These are phyloP conservation scores for Pyrenochaeta sp. DNA, from an alignment of 2,329 filamentous ascomycete genomes.

Conservation along the genomic window DNA sequence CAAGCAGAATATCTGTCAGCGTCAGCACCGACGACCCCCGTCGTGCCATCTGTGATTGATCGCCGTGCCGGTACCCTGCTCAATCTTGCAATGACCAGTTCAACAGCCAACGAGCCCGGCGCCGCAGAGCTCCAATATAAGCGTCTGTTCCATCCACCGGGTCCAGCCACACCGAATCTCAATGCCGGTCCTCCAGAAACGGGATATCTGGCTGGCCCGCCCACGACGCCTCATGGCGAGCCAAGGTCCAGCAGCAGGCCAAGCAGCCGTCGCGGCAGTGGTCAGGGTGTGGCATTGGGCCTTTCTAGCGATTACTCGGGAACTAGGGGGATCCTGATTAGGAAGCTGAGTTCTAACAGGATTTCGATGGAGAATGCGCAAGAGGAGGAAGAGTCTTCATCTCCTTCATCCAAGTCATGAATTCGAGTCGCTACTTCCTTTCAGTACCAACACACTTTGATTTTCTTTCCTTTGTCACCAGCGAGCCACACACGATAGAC, in stretches of 20 bases:
- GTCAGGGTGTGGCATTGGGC: slow-evolving; percentile 13
- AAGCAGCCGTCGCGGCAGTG: slow-evolving; percentile 27
- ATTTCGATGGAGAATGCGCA: not conserved
- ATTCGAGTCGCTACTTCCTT: no score
- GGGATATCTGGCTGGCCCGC: not conserved
- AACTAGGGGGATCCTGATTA: slow-evolving; percentile 40
- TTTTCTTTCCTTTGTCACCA: no score
- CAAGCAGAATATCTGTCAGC: no score
- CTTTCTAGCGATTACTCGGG: slow-evolving; percentile 38
- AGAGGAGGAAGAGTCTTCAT: not conserved
- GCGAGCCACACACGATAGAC: no score
- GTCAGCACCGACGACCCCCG: slow-evolving; percentile 34
- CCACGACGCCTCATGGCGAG: not conserved
- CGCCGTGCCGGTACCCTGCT: slow-evolving; percentile 28
- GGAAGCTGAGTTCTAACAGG: slow-evolving; percentile 25
- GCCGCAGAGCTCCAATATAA: slow-evolving; percentile 52
- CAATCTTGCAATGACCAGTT: slow-evolving; percentile 35
- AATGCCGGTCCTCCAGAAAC: slow-evolving; percentile 9
- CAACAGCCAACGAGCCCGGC: slow-evolving; percentile 34
- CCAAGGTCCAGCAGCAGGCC: slow-evolving; percentile 13
- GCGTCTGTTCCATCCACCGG: slow-evolving; percentile 48
- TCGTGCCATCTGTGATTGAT: slow-evolving; percentile 23
- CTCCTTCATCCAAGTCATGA: not conserved
- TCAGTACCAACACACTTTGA: no score
- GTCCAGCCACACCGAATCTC: slow-evolving; percentile 23